Conservation (phyloP, 2,329 filamentous ascomycete genomes). For the Ophidiomyces ophidiicola region DNA sequence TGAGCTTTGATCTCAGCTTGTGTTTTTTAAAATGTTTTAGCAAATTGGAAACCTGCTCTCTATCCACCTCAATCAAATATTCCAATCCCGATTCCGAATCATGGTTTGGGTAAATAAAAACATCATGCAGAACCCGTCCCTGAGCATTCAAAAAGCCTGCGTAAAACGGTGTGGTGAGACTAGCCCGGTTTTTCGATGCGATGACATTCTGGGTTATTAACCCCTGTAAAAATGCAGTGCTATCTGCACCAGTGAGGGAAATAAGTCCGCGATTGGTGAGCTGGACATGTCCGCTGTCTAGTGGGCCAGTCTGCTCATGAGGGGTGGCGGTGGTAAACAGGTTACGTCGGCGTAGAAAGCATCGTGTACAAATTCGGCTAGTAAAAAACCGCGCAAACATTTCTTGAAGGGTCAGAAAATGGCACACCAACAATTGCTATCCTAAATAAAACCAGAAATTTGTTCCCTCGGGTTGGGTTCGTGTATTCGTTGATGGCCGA, state of each 20-base stretch:
- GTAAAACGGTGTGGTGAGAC: conserved; percentile 50
- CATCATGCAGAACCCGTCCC: conserved; percentile 75
- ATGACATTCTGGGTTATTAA: conserved; percentile 65
- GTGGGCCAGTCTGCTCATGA: conserved; percentile 19
- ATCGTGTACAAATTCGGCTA: conserved; percentile 23
- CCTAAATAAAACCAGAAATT: too few species aligned
- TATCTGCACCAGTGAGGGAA: conserved; percentile 64
- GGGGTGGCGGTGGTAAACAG: conserved; percentile 21
- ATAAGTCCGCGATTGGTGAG: conserved; percentile 68
- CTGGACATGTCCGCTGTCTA: conserved; percentile 36
- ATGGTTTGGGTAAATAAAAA: conserved; percentile 64
- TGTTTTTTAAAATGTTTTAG: conserved; percentile 68
- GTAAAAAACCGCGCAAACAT: conserved; percentile 23
- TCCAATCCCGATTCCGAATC: conserved; percentile 24
- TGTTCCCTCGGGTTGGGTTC: too few species aligned
- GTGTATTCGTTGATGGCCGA: not conserved
- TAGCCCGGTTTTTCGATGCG: conserved; percentile 25
- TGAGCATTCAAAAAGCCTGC: conserved; percentile 74
- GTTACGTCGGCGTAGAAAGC: conserved; percentile 19
- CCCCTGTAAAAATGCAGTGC: conserved; percentile 75
- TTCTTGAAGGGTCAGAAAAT: conserved; percentile 13
- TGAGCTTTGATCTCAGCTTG: conserved; percentile 71
- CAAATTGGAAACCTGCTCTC: conserved; percentile 48
- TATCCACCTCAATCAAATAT: conserved; percentile 76
- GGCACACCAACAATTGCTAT: too few species aligned